A percentile compares a stretch with the other conserved stretches of the same genome.
Evolutionary conservation across 139 green algal species (phyloP).

Genomic region (Deuterostichococcus epilithicus): DNA sequence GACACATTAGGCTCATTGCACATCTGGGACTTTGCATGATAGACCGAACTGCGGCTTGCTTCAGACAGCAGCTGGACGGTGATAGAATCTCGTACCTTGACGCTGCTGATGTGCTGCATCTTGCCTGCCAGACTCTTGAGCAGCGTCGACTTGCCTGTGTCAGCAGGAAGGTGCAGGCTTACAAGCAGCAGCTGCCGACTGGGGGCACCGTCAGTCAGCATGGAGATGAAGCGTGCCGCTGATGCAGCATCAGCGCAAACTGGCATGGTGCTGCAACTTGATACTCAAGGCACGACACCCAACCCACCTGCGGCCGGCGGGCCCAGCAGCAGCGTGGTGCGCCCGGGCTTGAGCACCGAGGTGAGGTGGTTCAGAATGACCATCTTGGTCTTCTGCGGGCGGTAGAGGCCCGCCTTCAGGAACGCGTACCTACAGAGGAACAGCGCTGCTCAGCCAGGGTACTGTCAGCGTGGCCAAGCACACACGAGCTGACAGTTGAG

Average conservation of each 20-base stretch:
- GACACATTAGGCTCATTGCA: neutral
- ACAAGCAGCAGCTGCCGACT: too few relatives aligned
- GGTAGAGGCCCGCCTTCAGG: slow-evolving; percentile 5
- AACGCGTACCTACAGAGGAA: neutral
- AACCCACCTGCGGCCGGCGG: slow-evolving; percentile 11
- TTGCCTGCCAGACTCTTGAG: slow-evolving; percentile 26
- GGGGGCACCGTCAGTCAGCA: too few relatives aligned
- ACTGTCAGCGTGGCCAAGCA: neutral
- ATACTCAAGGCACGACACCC: too few relatives aligned
- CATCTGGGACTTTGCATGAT: neutral
- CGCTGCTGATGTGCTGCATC: slow-evolving; percentile 5
- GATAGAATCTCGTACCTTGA: neutral
- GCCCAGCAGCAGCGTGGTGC: slow-evolving; percentile 23
- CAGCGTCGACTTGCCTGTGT: slow-evolving; percentile 21
- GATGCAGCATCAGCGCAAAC: too few relatives aligned
- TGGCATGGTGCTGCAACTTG: too few relatives aligned
- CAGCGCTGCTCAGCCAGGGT: neutral
- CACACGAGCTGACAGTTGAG: neutral
- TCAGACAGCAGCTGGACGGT: neutral
- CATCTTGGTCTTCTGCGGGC: slow-evolving; percentile 12
- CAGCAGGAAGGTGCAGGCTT: neutral
- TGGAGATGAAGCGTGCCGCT: too few relatives aligned
- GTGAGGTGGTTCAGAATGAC: slow-evolving; percentile 26
- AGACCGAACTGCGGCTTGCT: neutral
- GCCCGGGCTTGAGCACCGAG: slow-evolving; percentile 17